These are phyloP conservation scores for Pyricularia sp. DNA, from an alignment of 2,329 filamentous ascomycete genomes.

Conservation along the genomic window DNA sequence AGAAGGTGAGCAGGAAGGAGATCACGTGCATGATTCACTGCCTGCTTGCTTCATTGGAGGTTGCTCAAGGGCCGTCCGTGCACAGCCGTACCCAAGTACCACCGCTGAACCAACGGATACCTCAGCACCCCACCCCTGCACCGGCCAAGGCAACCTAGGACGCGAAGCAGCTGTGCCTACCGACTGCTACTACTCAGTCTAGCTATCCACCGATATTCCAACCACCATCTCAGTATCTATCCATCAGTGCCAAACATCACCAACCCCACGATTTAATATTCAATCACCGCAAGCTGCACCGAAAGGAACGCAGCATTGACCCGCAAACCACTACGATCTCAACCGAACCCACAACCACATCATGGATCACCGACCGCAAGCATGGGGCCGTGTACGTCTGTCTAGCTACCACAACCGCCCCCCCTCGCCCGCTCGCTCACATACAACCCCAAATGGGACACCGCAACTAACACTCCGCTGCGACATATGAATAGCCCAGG, in stretches of 20 bases:
- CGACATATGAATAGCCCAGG: constrained; percentile 58
- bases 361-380: constrained; percentile 67
- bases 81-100: not conserved
- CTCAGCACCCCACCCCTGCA: not conserved
- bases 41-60: not conserved
- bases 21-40: not conserved
- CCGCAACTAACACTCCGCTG: constrained; percentile 18
- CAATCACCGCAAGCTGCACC: not conserved
- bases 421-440: not conserved
- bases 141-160: constrained; percentile 15
- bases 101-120: too few species aligned
- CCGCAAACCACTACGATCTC: not conserved
- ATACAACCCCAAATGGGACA: not conserved
- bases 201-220: constrained; percentile 3
- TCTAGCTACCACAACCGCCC: constrained; percentile 2
- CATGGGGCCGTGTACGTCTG: constrained; percentile 59
- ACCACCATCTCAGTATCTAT: not conserved
- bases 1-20: not conserved
- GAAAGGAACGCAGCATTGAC: not conserved
- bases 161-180: constrained; percentile 15
- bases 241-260: not conserved
- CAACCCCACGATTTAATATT: not conserved
- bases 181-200: constrained; percentile 8
- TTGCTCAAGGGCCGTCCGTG: not conserved
- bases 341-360: constrained; percentile 2